These are phyloP conservation scores for Spongispora temasekensis DNA, from an alignment of 1,284 basidiomycete genomes.

Conservation along the genomic window DNA sequence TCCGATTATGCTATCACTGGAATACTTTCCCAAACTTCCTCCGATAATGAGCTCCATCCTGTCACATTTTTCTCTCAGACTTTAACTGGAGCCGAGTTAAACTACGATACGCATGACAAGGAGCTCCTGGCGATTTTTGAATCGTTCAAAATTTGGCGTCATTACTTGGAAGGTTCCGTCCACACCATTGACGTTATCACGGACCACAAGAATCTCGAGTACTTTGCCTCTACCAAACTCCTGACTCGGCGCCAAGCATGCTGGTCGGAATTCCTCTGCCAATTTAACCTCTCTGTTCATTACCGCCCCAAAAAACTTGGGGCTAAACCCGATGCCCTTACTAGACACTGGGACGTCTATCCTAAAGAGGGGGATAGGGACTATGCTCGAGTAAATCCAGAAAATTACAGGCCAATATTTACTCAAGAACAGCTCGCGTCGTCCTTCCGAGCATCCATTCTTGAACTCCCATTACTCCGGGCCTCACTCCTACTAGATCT, in stretches of 20 bases:
- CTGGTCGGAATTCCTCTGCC: neutral
- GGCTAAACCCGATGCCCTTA: neutral
- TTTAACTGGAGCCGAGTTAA: too few species aligned
- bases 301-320: neutral
- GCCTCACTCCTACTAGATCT: neutral
- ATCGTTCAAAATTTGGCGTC: neutral
- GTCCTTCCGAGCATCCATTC: neutral
- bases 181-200: neutral
- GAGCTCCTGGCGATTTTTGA: too few species aligned
- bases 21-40: too few species aligned
- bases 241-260: neutral
- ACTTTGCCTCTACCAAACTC: neutral
- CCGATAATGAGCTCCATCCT: too few species aligned
- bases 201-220: neutral
- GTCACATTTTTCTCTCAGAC: too few species aligned
- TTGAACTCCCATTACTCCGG: neutral
- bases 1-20: slow-evolving; percentile 26
- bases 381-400: too few species aligned
- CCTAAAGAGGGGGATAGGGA: too few species aligned
- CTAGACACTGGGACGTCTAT: neutral
- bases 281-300: neutral
- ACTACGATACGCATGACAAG: neutral
- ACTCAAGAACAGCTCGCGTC: too few species aligned
- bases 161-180: neutral
- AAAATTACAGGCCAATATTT: too few species aligned